Conservation (phyloP, 495 filamentous ascomycete genomes). For the Pseudevernia furfuracea region DNA sequence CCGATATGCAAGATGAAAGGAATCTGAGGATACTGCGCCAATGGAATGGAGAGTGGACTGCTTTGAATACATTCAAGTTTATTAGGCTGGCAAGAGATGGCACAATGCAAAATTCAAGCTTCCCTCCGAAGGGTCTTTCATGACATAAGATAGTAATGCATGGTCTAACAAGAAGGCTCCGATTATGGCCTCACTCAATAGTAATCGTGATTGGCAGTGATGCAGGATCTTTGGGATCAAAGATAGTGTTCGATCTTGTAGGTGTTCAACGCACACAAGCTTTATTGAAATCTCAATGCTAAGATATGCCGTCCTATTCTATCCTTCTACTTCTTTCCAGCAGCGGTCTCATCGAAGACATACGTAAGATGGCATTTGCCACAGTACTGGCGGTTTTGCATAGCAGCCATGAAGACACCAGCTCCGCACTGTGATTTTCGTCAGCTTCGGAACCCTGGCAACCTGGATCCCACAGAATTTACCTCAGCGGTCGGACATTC, state of each 20-base stretch:
- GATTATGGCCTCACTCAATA: neutral
- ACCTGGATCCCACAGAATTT: slow-evolving; percentile 29
- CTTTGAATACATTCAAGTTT: slow-evolving; percentile 53
- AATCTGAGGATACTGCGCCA: slow-evolving; percentile 45
- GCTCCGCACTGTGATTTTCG: slow-evolving; percentile 70
- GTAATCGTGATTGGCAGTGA: neutral
- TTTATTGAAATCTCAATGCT: neutral
- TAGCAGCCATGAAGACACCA: slow-evolving; percentile 99
- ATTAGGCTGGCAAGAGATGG: slow-evolving; percentile 55
- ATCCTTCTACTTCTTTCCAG: slow-evolving; percentile 15
- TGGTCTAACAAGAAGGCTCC: neutral
- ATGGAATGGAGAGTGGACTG: slow-evolving; percentile 59
- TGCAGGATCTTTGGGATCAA: neutral
- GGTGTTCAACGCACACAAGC: neutral
- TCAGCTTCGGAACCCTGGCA: slow-evolving; percentile 31
- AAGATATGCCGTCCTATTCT: neutral
- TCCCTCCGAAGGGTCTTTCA: slow-evolving; percentile 55
- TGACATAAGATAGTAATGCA: neutral
- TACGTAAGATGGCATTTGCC: slow-evolving; percentile 99
- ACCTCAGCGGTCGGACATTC: slow-evolving; percentile 92
- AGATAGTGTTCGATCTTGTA: slow-evolving; percentile 8
- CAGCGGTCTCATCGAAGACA: slow-evolving; percentile 66
- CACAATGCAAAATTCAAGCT: slow-evolving; percentile 47
- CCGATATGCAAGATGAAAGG: slow-evolving; percentile 49
- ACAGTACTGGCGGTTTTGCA: slow-evolving; percentile 99